Percentiles rank a stretch among this genome's conserved stretches.
These are phyloP conservation scores for Colletotrichum abscissum DNA, from an alignment of 2,329 filamentous ascomycete species.

Conservation along the genomic window DNA sequence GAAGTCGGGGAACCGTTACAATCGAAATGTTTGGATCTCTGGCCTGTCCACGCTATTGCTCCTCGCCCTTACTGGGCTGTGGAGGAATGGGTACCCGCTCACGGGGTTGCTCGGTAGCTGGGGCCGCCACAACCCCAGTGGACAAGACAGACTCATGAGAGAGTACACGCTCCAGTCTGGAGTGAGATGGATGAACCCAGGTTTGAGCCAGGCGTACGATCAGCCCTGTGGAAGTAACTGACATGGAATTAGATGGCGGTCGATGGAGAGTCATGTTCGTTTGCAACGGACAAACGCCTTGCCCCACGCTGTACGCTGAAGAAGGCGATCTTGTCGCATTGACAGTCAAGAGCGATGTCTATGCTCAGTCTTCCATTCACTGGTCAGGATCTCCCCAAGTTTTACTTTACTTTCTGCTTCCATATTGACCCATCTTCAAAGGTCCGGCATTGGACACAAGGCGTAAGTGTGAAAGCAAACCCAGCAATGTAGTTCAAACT, in stretches of 20 bases:
- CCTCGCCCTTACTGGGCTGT: not conserved
- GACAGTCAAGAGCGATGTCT: slow-evolving; percentile 22
- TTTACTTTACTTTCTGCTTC: not conserved
- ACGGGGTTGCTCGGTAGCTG: slow-evolving; percentile 1
- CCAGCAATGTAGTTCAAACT: too few relatives aligned
- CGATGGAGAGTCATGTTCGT: slow-evolving; percentile 31
- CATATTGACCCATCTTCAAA: not conserved
- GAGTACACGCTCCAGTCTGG: slow-evolving; percentile 12
- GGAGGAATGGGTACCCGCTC: not conserved
- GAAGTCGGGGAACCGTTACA: not conserved
- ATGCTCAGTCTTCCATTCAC: slow-evolving; percentile 20
- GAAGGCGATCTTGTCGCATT: slow-evolving; percentile 23
- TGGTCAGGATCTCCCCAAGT: not conserved
- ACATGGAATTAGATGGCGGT: slow-evolving; percentile 11
- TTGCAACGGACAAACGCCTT: slow-evolving; percentile 29
- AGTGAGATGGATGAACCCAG: slow-evolving; percentile 31
- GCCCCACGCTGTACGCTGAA: slow-evolving; percentile 24
- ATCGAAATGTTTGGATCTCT: not conserved
- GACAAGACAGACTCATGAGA: slow-evolving; percentile 5
- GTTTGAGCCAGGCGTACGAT: not conserved
- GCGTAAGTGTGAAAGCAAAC: not conserved
- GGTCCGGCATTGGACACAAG: slow-evolving; percentile 31
- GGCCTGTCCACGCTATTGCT: not conserved
- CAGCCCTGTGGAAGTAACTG: not conserved
- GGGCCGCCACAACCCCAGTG: not conserved